Conservation (phyloP, 345 rosid species). For the Raphanus sativus region DNA sequence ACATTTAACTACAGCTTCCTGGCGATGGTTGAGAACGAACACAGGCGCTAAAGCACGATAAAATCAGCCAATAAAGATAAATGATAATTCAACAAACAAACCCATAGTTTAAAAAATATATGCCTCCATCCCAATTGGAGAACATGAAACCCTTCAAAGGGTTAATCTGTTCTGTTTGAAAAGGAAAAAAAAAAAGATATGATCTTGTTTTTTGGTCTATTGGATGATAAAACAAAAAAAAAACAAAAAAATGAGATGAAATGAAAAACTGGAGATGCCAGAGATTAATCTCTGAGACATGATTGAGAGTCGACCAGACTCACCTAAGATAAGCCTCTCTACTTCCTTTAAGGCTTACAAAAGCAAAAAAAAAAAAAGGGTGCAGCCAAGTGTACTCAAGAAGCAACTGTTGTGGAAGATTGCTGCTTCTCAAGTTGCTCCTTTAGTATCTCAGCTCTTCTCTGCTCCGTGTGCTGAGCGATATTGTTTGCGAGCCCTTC, state of each 20-base stretch:
- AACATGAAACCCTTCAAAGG: conserved; percentile 7
- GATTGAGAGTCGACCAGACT: conserved; percentile 35
- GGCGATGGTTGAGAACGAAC: neutral
- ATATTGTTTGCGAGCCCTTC: conserved; percentile 85
- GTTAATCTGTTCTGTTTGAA: conserved; percentile 19
- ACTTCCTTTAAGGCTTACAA: neutral
- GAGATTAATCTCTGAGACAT: conserved; percentile 29
- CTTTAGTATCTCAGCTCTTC: conserved; percentile 87
- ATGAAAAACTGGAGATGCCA: conserved; percentile 42
- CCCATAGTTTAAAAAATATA: conserved; percentile 8
- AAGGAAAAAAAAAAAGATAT: neutral
- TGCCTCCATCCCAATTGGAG: conserved; percentile 31
- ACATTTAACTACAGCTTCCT: neutral
- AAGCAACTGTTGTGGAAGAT: conserved; percentile 34
- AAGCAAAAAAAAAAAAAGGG: neutral
- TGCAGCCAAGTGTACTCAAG: conserved; percentile 31
- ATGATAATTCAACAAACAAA: neutral
- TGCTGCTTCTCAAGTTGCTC: conserved; percentile 58
- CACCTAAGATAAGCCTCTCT: conserved; percentile 16
- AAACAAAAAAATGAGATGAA: neutral
- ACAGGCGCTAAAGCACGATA: neutral
- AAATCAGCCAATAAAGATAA: neutral
- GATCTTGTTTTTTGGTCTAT: conserved; percentile 15
- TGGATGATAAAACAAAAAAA: neutral
- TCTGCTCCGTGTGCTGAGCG: conserved; percentile 90